phyloP scores from a whole-genome alignment of 805 yeast genomes.

The Candida endomychidarum region DNA sequence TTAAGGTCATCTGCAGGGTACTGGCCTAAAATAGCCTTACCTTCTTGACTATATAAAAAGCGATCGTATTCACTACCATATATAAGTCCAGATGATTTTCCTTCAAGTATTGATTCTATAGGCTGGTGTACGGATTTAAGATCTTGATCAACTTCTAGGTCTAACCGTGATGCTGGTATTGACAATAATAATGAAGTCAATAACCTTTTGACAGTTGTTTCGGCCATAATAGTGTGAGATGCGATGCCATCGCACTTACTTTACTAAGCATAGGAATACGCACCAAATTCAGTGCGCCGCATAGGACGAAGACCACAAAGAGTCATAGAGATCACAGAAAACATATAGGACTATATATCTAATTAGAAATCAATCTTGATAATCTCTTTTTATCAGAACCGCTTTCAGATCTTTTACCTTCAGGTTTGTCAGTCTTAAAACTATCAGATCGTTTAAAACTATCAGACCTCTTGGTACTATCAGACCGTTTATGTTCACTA shows the following conservation, averaged over 20 bases:
- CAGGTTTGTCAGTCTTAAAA: neutral
- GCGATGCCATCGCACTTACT: conserved; percentile 4
- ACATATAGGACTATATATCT: too few species aligned
- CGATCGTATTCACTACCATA: conserved; percentile 20
- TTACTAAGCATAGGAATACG: too few species aligned
- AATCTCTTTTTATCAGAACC: conserved; percentile 13
- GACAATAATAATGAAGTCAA: conserved; percentile 14
- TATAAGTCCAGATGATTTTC: conserved; percentile 26
- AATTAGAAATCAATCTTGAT: conserved; percentile 12
- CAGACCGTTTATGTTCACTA: conserved; percentile 17
- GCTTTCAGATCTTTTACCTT: conserved; percentile 5
- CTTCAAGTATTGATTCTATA: conserved; percentile 21
- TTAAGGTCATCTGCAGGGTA: conserved; percentile 25
- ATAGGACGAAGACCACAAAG: too few species aligned
- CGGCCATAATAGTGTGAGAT: neutral
- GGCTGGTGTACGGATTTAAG: conserved; percentile 16
- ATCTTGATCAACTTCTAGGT: conserved; percentile 4
- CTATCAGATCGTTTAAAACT: conserved; percentile 11
- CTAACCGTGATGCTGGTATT: conserved; percentile 11
- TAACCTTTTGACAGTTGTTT: conserved; percentile 5
- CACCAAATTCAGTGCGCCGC: too few species aligned
- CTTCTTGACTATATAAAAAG: conserved; percentile 17
- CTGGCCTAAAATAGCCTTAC: conserved; percentile 16
- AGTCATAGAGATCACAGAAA: too few species aligned
- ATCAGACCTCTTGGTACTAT: conserved; percentile 24